Evolutionary conservation across 805 yeast species (phyloP), one percentile per base, ranked within the genome.

Genomic region (Candida incommunis): DNA sequence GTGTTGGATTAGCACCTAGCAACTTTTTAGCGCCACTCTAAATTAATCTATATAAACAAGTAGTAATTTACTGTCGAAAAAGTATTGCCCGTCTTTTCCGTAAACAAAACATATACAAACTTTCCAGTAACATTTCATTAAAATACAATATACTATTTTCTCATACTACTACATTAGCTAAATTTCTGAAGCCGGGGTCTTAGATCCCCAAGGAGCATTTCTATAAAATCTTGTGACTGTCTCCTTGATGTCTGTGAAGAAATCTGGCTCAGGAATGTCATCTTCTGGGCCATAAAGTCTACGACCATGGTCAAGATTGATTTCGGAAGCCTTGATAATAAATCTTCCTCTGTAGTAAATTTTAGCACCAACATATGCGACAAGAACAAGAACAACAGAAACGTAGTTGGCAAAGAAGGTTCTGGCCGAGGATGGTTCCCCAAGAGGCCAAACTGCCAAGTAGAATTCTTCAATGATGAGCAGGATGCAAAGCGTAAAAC

Each of bases 391-490:
- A 3, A 46, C 43, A 22, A 45, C 40, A 25, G 74, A 72, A 34
- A 72, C 51, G 51, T 69, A 71, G 49, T 63, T 64, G 53, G 66
- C 65, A 60, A 71, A 70, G 56, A 72, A 72, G 35, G 20, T 44
- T 11, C 23, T 24, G 1, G 54, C 54, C n/a, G 43, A 40, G 5
- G 51, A 11, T 16, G 15, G 13, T 9, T 29, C 50, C 3, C 53
- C 69, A 64, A 75, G 54, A 48, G 86, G 86, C 68, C 67, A 78
- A 23, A 77, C 62, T 20, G 84, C 81, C 48, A 76, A 68, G 77
- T 82, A 80, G 65, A 80, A 78, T 64, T 79, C 82, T 18, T 80
- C 80, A 46, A 71, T 61, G 50, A 79, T 64, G 51, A 80, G 74
- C 43, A 77, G 52, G 22, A 69, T 26, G 56, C 74, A 74, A 56